A percentile compares a stretch with the other conserved stretches of the same genome.
phyloP scores from a whole-genome alignment of 495 filamentous ascomycete genomes.

The Hypoxylon perforatum region DNA sequence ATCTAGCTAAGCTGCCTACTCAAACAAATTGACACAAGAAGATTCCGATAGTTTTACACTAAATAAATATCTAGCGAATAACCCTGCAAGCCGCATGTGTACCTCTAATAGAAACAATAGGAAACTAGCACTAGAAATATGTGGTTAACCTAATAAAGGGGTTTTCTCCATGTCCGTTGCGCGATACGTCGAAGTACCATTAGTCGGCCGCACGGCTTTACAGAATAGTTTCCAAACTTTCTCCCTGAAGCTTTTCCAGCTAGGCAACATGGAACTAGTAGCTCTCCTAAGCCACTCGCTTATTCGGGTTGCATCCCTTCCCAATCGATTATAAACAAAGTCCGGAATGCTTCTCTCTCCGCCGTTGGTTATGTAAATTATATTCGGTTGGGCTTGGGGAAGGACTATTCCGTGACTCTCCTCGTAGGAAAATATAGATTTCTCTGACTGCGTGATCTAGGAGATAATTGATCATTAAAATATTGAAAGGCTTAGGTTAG shows the following conservation, averaged over 20 bases:
- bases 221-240: constrained; percentile 7
- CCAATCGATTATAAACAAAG: background rate
- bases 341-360: background rate
- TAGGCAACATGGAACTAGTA: background rate
- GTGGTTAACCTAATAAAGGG: constrained; percentile 3
- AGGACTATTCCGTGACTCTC: background rate
- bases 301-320: constrained; percentile 1
- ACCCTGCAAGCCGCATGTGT: constrained; percentile 3
- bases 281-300: constrained; percentile 2
- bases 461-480: background rate
- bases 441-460: background rate
- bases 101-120: constrained; percentile 1
- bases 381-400: background rate
- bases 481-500: background rate
- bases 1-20: constrained; percentile 6
- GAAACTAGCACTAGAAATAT: background rate
- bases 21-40: constrained; percentile 1
- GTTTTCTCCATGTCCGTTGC: constrained; percentile 5
- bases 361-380: background rate
- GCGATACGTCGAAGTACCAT: constrained; percentile 1
- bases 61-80: constrained; percentile 1
- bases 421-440: background rate
- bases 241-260: background rate
- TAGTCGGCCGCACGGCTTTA: constrained; percentile 2
- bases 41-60: background rate